phyloP scores from a whole-genome alignment of 805 yeast genomes.

The Scheffersomyces ergatensis region DNA sequence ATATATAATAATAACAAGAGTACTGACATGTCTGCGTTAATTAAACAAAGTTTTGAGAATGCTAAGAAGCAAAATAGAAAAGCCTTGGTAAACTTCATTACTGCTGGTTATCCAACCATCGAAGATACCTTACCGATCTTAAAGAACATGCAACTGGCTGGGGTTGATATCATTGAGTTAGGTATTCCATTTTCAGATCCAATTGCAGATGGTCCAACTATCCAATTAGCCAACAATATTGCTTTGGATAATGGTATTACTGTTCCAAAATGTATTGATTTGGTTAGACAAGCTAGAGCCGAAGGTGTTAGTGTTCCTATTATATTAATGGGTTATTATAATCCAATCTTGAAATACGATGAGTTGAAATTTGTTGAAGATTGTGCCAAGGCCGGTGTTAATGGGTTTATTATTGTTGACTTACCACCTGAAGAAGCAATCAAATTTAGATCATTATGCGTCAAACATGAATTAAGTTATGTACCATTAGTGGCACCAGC shows the following conservation, averaged over 20 bases:
- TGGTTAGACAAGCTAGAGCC: conserved; percentile 72
- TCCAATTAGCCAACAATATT: conserved; percentile 81
- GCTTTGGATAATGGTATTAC: conserved; percentile 85
- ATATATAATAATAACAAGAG: no score
- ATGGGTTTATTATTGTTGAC: conserved; percentile 92
- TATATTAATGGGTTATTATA: conserved; percentile 95
- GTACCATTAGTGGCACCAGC: conserved; percentile 97
- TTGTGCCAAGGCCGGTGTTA: conserved; percentile 86
- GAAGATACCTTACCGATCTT: conserved; percentile 86
- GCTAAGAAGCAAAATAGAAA: conserved; percentile 69
- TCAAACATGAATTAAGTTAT: conserved; percentile 69
- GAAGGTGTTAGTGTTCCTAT: conserved; percentile 87
- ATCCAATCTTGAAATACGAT: conserved; percentile 88
- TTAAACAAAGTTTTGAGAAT: conserved; percentile 58
- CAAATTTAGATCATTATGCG: conserved; percentile 73
- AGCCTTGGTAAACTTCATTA: conserved; percentile 87
- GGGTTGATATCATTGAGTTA: conserved; percentile 90
- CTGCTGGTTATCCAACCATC: conserved; percentile 90
- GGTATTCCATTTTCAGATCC: conserved; percentile 98
- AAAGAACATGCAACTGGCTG: conserved; percentile 89
- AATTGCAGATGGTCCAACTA: conserved; percentile 97
- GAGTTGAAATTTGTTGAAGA: conserved; percentile 79
- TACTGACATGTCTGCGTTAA: conserved; percentile 45
- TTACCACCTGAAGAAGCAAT: conserved; percentile 98
- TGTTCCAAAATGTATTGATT: conserved; percentile 62